Base-by-base conservation (phyloP, 768 basidiomycete genomes). In the Mycena filopes region DNA sequence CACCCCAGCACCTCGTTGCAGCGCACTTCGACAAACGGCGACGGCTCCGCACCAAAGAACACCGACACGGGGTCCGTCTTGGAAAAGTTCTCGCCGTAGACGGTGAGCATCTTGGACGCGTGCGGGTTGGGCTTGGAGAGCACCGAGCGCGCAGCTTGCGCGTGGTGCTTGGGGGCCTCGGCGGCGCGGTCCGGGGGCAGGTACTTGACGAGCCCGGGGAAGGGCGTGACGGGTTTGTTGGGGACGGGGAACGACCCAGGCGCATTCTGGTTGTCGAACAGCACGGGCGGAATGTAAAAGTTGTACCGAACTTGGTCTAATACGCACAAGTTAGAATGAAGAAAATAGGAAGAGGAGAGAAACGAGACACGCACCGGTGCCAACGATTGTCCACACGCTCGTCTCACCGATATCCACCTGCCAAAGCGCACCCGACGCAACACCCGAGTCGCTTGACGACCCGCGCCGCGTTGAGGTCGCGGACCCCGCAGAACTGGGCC, bases 381-480 rank as follows among this genome's bases (percentile, higher is more conserved):
- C 94, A 65, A 95, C 93, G 69, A 96, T 94, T 4, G 95, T 96
- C 95, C 95, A 96, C 25, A 95, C 92, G 74, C 93, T 94, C 31
- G 94, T 94, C 81, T 96, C 94, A 66, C 94, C 94, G 62, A 95
- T 94, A 76, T 96, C 94, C 58, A 95, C 90, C 73, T 90, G 90
- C 93, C 92, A 95, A 25, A 93, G 83, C 12, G 91, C 90, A 54
- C 91, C 93, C 7, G 91, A 94, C 47, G 89, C 87, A 55, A 89
- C 89, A 38, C 88, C 86, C 43, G 85, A 75, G 60, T 93, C 92
- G 71, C 89, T 88, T 16, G 84, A 79, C 31, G 87, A 87, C 16
- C 89, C 89, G 46, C 90, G 87, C 36, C 91, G 82, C 50, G 86
- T 82, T 43, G 92, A 90, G 28, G 87, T 84, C 18, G 88, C 84